phyloP scores from a whole-genome alignment of 108 stramenopile species.

The Pseudonitzschia delicatissima region DNA sequence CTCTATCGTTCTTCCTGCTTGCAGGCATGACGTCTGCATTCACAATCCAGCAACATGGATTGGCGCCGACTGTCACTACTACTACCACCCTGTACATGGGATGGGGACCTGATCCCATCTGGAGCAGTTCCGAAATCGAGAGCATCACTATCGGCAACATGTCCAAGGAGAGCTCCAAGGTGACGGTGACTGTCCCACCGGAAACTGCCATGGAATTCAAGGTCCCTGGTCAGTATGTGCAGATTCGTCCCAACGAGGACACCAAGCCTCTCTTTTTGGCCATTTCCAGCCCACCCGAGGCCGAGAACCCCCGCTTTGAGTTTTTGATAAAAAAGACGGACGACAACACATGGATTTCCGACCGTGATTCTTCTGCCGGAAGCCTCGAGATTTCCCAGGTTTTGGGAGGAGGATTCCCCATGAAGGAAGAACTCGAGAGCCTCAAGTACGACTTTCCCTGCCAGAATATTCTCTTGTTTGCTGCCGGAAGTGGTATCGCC shows the following conservation, averaged over 20 bases:
- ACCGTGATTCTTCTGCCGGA: constrained; percentile 30
- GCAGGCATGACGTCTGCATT: constrained; percentile 6
- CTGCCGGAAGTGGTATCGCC: constrained; percentile 86
- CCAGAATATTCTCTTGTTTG: constrained; percentile 83
- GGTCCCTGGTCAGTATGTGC: constrained; percentile 81
- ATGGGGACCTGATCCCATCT: constrained; percentile 87
- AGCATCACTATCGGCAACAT: constrained; percentile 52
- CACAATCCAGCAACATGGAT: not conserved
- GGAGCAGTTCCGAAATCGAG: constrained; percentile 50
- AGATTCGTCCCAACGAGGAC: constrained; percentile 54
- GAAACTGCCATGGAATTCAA: constrained; percentile 56
- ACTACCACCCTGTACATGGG: constrained; percentile 62
- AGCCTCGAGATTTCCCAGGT: constrained; percentile 77
- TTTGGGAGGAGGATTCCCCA: constrained; percentile 85
- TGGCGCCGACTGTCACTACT: not conserved
- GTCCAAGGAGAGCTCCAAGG: constrained; percentile 54
- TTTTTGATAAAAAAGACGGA: constrained; percentile 90
- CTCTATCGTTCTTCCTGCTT: constrained; percentile 1
- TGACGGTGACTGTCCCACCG: constrained; percentile 53
- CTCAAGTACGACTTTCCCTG: constrained; percentile 93
- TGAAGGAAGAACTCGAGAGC: constrained; percentile 76
- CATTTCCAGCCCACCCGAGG: constrained; percentile 67
- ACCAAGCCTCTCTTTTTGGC: constrained; percentile 79
- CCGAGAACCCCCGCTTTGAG: constrained; percentile 63
- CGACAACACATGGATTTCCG: constrained; percentile 71